Percentiles rank a stretch among this genome's conserved stretches.
Evolutionary conservation across 805 yeast species (phyloP).

Genomic region (Yamadazyma phyllophila): DNA sequence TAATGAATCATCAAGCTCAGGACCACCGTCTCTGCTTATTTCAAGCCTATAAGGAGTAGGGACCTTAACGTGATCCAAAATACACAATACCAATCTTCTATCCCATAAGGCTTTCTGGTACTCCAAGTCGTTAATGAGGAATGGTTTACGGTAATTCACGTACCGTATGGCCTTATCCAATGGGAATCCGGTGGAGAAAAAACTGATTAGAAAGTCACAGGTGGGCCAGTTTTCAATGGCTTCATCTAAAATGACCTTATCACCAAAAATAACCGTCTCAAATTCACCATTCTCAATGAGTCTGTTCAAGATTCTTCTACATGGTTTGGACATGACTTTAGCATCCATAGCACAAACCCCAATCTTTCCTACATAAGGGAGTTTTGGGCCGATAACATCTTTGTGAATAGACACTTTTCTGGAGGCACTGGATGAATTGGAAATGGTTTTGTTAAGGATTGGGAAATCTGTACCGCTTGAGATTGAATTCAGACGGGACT

Average conservation of each 20-base stretch:
- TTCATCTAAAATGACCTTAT: conserved; percentile 93
- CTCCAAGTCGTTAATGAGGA: conserved; percentile 78
- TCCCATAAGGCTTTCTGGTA: conserved; percentile 98
- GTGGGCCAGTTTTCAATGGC: conserved; percentile 97
- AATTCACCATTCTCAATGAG: conserved; percentile 92
- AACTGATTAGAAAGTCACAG: conserved; percentile 90
- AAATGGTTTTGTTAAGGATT: conserved; percentile 34
- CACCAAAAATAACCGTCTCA: conserved; percentile 95
- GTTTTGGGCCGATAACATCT: conserved; percentile 45
- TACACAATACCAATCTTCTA: conserved; percentile 78
- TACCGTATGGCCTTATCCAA: conserved; percentile 91
- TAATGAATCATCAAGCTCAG: conserved; percentile 65
- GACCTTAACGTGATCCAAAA: conserved; percentile 77
- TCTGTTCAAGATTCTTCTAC: conserved; percentile 83
- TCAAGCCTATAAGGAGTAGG: conserved; percentile 88
- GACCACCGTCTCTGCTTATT: conserved; percentile 96
- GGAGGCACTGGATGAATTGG: conserved; percentile 32
- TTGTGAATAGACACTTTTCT: conserved; percentile 32
- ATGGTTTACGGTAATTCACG: conserved; percentile 87
- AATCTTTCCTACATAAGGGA: conserved; percentile 82
- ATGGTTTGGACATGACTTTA: conserved; percentile 93
- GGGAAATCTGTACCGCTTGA: conserved; percentile 16
- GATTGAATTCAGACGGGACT: conserved; percentile 22
- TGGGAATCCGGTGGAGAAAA: conserved; percentile 96
- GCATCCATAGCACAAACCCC: conserved; percentile 99